Base-by-base conservation (phyloP, 2,329 filamentous ascomycete species). In the Botrytis tulipae region DNA sequence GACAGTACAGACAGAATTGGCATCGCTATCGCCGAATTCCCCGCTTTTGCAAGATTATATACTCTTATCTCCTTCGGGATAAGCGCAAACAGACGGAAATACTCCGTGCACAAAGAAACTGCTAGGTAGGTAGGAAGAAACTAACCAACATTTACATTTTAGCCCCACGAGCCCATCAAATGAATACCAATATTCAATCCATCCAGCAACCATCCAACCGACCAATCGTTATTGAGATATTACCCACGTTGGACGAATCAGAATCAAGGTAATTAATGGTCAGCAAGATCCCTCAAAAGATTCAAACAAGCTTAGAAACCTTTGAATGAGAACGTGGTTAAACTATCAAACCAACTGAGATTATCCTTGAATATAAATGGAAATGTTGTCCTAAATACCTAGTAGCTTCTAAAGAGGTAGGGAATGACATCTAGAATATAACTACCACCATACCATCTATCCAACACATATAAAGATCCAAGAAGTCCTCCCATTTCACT, bases 391-490 rank as follows among this genome's bases (percentile, higher is more conserved):
- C 48, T 3, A 54, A 54, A 25, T n/a, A 29, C n/a, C 51, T 29
- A 29, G 51, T 18, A 54, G 12, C 7, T 40, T 62, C 60, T 35
- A n/a, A 29, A 29, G 1, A 29, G 51, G 51, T 29, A 57, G n/a
- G 51, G n/a, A 29, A 29, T 40, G 35, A 9, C 22, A 42, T 42
- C 35, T 62, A 29, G n/a, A 18, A 18, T 16, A 57, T 29, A 29
- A 57, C 51, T 57, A 32, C 51, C 51, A 57, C 51, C 51, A 57
- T 57, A n/a, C 35, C 6, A 62, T n/a, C 40, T 14, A 42, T 42
- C 35, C 12, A 35, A 51, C 65, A 67, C 65, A 57, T 68, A 68
- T 68, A 68, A 68, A 68, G 66, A 68, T 57, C 48, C 14, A 42
- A 25, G 7, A 25, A 3, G 37, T 12, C 40, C 35, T 57, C n/a